Conservation (phyloP, 805 yeast genomes). For the Maudiozyma saulgeensis region DNA sequence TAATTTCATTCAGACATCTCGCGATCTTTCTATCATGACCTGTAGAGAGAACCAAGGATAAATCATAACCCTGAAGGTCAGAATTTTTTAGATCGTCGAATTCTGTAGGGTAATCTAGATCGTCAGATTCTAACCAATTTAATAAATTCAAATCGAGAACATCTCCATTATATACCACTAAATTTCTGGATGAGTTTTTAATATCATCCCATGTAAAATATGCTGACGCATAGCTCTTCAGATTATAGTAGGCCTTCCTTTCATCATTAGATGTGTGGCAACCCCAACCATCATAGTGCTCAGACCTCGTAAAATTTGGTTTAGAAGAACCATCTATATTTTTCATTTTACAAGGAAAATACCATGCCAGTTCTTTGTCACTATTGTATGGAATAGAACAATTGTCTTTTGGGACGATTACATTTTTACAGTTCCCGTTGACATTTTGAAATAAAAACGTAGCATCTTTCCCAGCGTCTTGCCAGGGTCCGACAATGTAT, state of each 20-base stretch:
- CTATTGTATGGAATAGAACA: conserved; percentile 60
- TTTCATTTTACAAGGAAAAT: conserved; percentile 81
- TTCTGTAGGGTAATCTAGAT: conserved; percentile 60
- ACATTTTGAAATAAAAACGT: conserved; percentile 83
- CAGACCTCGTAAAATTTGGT: conserved; percentile 48
- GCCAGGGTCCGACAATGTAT: conserved; percentile 64
- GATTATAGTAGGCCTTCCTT: conserved; percentile 53
- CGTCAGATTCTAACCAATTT: conserved; percentile 62
- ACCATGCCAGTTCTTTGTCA: conserved; percentile 74
- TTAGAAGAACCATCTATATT: conserved; percentile 60
- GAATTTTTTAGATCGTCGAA: conserved; percentile 52
- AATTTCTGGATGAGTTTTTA: conserved; percentile 54
- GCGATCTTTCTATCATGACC: conserved; percentile 62
- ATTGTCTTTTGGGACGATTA: conserved; percentile 60
- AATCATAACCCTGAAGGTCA: conserved; percentile 64
- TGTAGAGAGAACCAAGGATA: conserved; percentile 61
- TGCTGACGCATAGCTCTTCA: conserved; percentile 60
- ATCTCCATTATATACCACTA: conserved; percentile 82
- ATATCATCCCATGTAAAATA: conserved; percentile 88
- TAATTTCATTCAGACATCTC: conserved; percentile 73
- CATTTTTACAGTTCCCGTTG: conserved; percentile 76
- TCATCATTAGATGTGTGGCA: conserved; percentile 76
- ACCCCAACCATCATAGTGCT: conserved; percentile 77
- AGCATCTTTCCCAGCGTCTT: conserved; percentile 84
- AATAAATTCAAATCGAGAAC: conserved; percentile 75